Conservation (phyloP, 139 green algal species). For the Chara braunii region DNA sequence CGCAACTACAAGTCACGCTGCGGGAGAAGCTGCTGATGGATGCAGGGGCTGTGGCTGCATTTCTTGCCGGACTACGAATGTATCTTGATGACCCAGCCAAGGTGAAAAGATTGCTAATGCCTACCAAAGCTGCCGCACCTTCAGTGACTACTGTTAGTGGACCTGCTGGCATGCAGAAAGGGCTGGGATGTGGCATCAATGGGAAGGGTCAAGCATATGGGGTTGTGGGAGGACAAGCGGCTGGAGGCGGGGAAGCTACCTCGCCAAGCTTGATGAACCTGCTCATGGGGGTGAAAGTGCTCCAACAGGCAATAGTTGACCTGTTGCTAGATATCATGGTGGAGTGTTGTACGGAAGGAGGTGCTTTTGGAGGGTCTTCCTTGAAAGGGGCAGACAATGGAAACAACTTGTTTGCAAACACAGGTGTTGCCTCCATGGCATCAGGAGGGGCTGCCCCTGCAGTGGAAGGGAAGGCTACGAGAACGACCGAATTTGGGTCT, state of each 20-base stretch:
- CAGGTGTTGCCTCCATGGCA: no score
- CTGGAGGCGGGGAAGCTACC: background rate
- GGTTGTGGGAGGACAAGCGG: background rate
- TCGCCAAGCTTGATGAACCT: conserved; percentile 49
- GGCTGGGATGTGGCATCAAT: no score
- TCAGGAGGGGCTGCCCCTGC: no score
- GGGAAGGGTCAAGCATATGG: background rate
- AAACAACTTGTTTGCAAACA: background rate
- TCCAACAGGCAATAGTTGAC: conserved; percentile 53
- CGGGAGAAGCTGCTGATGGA: conserved; percentile 44
- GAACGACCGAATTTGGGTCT: no score
- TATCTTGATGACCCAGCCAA: conserved; percentile 50
- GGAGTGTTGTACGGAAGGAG: conserved; percentile 39
- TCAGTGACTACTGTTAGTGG: no score
- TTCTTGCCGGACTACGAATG: conserved; percentile 47
- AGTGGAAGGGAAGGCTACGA: no score
- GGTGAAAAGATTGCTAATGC: conserved; percentile 47
- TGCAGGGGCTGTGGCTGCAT: conserved; percentile 39
- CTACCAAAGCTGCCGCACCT: background rate
- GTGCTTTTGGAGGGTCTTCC: no score
- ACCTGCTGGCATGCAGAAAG: no score
- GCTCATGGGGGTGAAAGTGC: conserved; percentile 51
- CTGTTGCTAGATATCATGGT: conserved; percentile 60
- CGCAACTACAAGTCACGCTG: conserved; percentile 39
- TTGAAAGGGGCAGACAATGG: background rate